Evolutionary conservation across 371 early-diverging fungal species (phyloP), one percentile per base, ranked within the genome.

Genomic region (Mucor ambiguus): DNA sequence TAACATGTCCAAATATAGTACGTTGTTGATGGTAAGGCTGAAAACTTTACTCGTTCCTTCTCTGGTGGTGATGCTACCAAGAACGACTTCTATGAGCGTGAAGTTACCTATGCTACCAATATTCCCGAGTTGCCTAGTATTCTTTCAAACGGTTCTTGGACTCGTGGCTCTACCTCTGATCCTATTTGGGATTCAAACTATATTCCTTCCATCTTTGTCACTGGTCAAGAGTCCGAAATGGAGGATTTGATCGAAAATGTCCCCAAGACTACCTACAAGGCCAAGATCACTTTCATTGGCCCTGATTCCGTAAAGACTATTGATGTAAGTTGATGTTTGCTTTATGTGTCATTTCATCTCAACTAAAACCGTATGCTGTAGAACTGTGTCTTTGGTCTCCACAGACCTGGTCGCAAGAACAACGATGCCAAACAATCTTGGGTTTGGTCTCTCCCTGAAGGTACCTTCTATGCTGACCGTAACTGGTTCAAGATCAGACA

Each of bases 361-460:
- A 57, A 38, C 55, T 18, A 30, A 20, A 3, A 32, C 30, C 18
- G 37, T 65, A 33, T 66, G 69, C 24, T 10, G 26, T 55, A 71
- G 68, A 43, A 63, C 24, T 65, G 69, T 66, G 41, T 35, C 6
- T 44, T 73, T 22, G 66, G 67, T 59, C 70, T 73, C 22, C 73
- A 73, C 20, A 66, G 58, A 32, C 70, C 70, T 43, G 73, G 73
- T 24, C 66, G 67, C 30, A 80, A 79, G 61, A 73, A 84, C 33
- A 84, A 86, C 68, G 83, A 84, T 64, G 84, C 84, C 63, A 86
- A 86, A 67, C 86, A 86, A 69, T 76, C 78, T 57, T 86, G 86
- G 86, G 73, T 79, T 49, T 83, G 79, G 81, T 43, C 69, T 26
- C 76, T 84, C 43, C 71, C 79, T 26, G 58, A 68, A 14, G 80